Base-by-base conservation (phyloP, 768 basidiomycete species). In the Scleroderma bovista region DNA sequence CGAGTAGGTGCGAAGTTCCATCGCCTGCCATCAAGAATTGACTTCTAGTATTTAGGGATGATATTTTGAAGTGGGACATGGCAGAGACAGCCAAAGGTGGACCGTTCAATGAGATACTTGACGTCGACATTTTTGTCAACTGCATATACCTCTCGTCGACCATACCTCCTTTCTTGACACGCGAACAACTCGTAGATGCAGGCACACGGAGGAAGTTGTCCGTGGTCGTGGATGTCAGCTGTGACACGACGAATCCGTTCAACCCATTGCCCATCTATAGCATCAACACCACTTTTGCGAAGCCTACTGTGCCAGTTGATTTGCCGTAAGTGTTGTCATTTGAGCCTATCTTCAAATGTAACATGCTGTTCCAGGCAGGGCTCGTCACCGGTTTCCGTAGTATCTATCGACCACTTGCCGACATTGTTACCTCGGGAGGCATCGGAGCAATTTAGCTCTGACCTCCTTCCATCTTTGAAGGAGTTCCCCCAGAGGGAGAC, bases 61-160 rank as follows among this genome's bases (percentile, higher is more conserved):
- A 98, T 64, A 96, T 99, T 60, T 23, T 91, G 71, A 94, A 97
- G 77, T 98, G 96, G 96, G 96, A 99, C 68, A 72, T 99, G 76
- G 88, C 76, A 2, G 96, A 99, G 73, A 99, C 96, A 7, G 88
- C 86, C 60, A 94, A 93, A 72, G 94, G 94, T 26, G 96, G 96
- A 2, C 96, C 96, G 0, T 98, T 97, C 75, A 69, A 79, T 41
- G 95, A 98, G 73, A 92, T 99, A 52, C 79, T 98, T 24, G 91
- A 92, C 55, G 95, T 93, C 55, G 95, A 99, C 71, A 83, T 99
- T 60, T 97, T 99, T 62, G 83, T 98, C 77, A 99, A 99, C 74
- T 98, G 96, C 78, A 99, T 99, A 67, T 98, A 98, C 69, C 84
- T 99, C 45, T 84, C 82, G n/a, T 80, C 84, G 16, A 66, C 75